A percentile compares a stretch with the other conserved stretches of the same genome.
Conservation (phyloP, 2,329 filamentous ascomycete species). For the Aspergillus neoniger region DNA sequence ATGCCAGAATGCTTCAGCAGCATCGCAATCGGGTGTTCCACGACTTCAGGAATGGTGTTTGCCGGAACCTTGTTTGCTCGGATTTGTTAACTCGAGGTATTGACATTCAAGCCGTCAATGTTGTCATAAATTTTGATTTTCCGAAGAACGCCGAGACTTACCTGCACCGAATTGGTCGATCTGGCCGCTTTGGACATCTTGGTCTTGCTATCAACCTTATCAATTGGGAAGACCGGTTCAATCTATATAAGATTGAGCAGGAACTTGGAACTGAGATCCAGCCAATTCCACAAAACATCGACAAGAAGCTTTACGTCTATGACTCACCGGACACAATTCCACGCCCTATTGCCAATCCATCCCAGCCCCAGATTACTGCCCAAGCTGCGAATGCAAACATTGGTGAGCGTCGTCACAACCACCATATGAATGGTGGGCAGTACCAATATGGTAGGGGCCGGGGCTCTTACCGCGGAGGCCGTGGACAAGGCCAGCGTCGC, state of each 20-base stretch:
- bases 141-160: conserved; percentile 99
- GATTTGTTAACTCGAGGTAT: conserved; percentile 97
- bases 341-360: conserved; percentile 67
- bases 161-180: conserved; percentile 95
- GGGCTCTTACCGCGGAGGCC: conserved; percentile 46
- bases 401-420: conserved; percentile 39
- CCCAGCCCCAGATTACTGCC: conserved; percentile 31
- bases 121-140: conserved; percentile 99
- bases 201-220: conserved; percentile 98
- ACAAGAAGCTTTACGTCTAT: conserved; percentile 98
- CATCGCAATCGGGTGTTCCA: conserved; percentile 98
- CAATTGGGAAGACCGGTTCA: conserved; percentile 99
- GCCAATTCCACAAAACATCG: conserved; percentile 89
- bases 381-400: conserved; percentile 25
- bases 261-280: conserved; percentile 97
- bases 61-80: conserved; percentile 96
- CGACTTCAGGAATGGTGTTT: conserved; percentile 97
- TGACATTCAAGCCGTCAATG: conserved; percentile 98
- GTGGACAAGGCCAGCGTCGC: conserved; percentile 47
- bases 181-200: conserved; percentile 93
- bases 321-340: conserved; percentile 95
- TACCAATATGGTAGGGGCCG: conserved; percentile 42
- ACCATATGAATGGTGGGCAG: conserved; percentile 39
- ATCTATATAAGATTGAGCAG: conserved; percentile 97
- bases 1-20: conserved; percentile 96